A percentile compares a stretch with the other conserved stretches of the same genome.
Conservation (phyloP, 306 rosid genomes). For the Cucurbita moschata region DNA sequence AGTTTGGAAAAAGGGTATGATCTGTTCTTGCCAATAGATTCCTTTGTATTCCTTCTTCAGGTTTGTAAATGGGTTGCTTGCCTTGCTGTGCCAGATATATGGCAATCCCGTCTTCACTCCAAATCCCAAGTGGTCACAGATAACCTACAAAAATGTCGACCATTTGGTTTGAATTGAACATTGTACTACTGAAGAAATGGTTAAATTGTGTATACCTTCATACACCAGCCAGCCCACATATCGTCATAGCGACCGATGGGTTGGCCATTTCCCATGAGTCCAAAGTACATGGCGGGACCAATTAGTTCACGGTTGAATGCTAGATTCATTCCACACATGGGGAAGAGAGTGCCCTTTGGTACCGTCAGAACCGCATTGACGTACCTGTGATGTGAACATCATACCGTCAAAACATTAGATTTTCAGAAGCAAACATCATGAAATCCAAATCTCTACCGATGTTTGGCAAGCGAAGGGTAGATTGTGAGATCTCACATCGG, state of each 20-base stretch:
- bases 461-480: not conserved
- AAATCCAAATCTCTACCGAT: not conserved
- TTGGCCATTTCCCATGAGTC: slow-evolving; percentile 87
- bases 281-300: slow-evolving; percentile 88
- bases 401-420: not conserved
- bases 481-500: too few relatives aligned
- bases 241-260: slow-evolving; percentile 70
- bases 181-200: not conserved
- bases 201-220: slow-evolving; percentile 28
- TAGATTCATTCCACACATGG: slow-evolving; percentile 86
- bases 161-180: not conserved
- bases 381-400: slow-evolving; percentile 23
- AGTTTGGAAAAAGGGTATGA: slow-evolving; percentile 69
- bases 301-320: slow-evolving; percentile 70
- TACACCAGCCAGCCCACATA: slow-evolving; percentile 99
- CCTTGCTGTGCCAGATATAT: slow-evolving; percentile 86
- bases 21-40: slow-evolving; percentile 75
- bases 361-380: slow-evolving; percentile 73
- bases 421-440: not conserved
- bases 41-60: slow-evolving; percentile 82
- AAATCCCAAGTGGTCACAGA: slow-evolving; percentile 62
- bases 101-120: slow-evolving; percentile 89
- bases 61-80: slow-evolving; percentile 75
- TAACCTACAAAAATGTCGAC: slow-evolving; percentile 29
- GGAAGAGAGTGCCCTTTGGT: slow-evolving; percentile 69